Base-by-base conservation (phyloP, 2,329 filamentous ascomycete species). In the Penicillium sp. region DNA sequence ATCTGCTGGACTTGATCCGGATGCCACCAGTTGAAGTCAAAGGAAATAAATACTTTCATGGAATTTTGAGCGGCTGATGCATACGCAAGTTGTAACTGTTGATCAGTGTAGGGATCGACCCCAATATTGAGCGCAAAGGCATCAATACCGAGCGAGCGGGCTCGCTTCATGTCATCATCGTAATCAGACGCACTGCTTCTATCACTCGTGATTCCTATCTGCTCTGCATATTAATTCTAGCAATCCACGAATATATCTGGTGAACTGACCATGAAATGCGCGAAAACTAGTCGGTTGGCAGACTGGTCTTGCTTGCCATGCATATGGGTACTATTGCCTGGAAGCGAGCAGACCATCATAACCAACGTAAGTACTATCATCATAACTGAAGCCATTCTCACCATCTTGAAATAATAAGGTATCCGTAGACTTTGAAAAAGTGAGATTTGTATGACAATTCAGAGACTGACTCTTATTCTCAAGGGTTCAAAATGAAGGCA, bases 41-140 rank as follows among this genome's bases (percentile, higher is more conserved):
- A 86, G 1, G 83, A 85, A 61, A 86, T 79, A 57, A 85, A 84
- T 14, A 84, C 81, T 57, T 84, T 83, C 77, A 85, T 83, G 52
- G 73, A 71, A 58, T 75, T 73, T 6, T 73, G 74, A 13, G 77
- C 75, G 2, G 83, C 81, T 0, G 82, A 82, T 16, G 79, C 71
- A 61, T 83, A 85, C 0, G 83, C 83, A 33, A 75, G 78, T 0
- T 68, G 71, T 3, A 85, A 78, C 67, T 84, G 82, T 19, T 75
- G 65, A 53, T 82, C 79, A 22, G 70, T 73, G 62, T 74, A 76
- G 10, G 70, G 55, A 57, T 84, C 82, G 8, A 72, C 70, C 19
- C 81, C 82, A 48, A 84, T 82, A 54, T 83, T 84, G 46, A 84
- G 73, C 1, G 81, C 81, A 68, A 83, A 83, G 4, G 80, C 80